Evolutionary conservation across 805 yeast species (phyloP).

Genomic region (Sugiyamaella chiloensis): DNA sequence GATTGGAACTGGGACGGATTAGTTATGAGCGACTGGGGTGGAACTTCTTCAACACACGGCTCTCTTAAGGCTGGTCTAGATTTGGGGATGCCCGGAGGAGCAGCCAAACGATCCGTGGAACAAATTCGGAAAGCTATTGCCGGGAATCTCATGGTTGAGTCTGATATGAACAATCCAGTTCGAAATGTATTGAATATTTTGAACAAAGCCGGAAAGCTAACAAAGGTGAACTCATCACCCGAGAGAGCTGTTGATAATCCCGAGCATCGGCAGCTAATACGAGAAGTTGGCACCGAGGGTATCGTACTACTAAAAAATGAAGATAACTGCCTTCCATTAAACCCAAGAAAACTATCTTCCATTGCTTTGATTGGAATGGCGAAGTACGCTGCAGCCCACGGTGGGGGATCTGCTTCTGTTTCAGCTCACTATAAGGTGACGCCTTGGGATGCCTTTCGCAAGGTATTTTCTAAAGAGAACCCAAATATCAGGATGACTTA

Average conservation of each 20-base stretch:
- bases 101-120: conserved; percentile 41
- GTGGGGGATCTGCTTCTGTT: conserved; percentile 60
- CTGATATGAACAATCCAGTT: conserved; percentile 44
- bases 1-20: conserved; percentile 27
- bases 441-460: conserved; percentile 44
- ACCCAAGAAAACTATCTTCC: conserved; percentile 33
- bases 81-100: conserved; percentile 64
- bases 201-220: conserved; percentile 42
- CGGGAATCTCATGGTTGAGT: conserved; percentile 40
- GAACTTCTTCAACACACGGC: conserved; percentile 36
- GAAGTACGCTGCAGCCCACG: conserved; percentile 45
- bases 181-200: conserved; percentile 46
- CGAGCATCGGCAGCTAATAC: conserved; percentile 42
- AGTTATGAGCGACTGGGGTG: conserved; percentile 48
- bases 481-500: conserved; percentile 38
- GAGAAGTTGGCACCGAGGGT: conserved; percentile 47
- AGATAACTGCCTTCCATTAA: conserved; percentile 44
- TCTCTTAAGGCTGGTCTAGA: conserved; percentile 55
- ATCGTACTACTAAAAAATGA: conserved; percentile 57
- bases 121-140: conserved; percentile 42
- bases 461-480: conserved; percentile 27
- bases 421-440: conserved; percentile 46
- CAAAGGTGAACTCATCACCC: conserved; percentile 40
- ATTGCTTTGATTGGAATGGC: conserved; percentile 38
- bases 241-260: conserved; percentile 44